Base-by-base conservation (phyloP, 768 basidiomycete species). In the Tulasnella calospora region DNA sequence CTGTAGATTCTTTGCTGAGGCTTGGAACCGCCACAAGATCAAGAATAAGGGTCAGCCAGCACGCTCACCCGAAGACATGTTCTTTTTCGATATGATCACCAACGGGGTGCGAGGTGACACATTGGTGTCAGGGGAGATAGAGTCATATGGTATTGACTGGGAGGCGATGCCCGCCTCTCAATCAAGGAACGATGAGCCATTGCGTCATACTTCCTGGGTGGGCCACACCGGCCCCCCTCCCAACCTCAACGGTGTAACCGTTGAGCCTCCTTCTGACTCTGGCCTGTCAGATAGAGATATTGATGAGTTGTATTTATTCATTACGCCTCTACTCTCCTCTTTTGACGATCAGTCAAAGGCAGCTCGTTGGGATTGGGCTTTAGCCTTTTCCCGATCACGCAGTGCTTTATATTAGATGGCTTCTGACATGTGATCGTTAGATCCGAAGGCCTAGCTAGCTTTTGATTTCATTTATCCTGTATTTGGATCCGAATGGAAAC, bases 1-100 rank as follows among this genome's bases (percentile, higher is more conserved):
- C 87, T 86, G 71, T 1, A 77, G 0, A 41, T 74, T 10, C 87
- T 88, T 78, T 80, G 81, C 19, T 0, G 79, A 2, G 33, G 73
- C 40, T 21, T 83, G 82, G 82, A 83, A 83, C 73, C 41, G 80
- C 35, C 83, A 83, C 71, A 55, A 74, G 19, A 41, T 82, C 2
- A 33, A 79, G 35, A 78, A 79, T 17, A 51, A 79, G 23, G 40
- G 71, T 23, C 81, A 81, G 10, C 81, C 80, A 33, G 81, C 83
- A 76, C 78, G 80, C 15, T 78, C 76, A 17, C 82, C 82, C 3
- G 40, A 47, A 21, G 82, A 82, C 41, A 82, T 83, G 79, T 83
- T 80, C 55, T 72, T 74, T 21, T 83, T 83, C 77, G 82, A 80
- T 36, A 81, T 80, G 80, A 46, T 80, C n/a, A 51, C 36, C 41